These are phyloP conservation scores for Ophiostoma triangulosporum DNA, from an alignment of 2,329 filamentous ascomycete species.

Conservation along the genomic window DNA sequence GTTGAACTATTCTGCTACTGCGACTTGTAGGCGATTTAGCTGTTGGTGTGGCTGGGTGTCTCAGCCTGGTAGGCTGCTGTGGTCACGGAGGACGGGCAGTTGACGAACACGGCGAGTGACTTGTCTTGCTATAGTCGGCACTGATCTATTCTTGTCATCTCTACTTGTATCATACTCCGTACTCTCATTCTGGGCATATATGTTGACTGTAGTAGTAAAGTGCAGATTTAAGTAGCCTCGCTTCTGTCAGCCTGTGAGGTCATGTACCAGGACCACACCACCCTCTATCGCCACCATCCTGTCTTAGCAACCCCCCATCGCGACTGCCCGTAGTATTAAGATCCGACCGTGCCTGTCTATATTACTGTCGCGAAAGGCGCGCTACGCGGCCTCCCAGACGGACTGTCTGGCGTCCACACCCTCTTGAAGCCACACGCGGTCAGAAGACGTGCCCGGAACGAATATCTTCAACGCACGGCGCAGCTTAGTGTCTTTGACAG, in stretches of 20 bases:
- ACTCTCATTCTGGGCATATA: too few species aligned
- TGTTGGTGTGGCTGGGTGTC: not conserved
- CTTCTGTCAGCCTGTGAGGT: not conserved
- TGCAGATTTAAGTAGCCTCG: not conserved
- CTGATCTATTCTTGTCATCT: not conserved
- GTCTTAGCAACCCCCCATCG: conserved; percentile 1
- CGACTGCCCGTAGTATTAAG: not conserved
- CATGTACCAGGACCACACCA: not conserved
- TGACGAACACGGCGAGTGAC: not conserved
- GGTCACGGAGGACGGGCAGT: not conserved
- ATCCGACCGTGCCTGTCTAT: not conserved
- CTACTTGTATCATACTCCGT: not conserved
- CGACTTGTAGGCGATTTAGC: not conserved
- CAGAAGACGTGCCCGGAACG: conserved; percentile 2
- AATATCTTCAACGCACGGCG: not conserved
- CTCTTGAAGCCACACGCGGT: not conserved
- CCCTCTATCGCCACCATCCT: not conserved
- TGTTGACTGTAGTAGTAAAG: too few species aligned
- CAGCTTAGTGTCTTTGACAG: not conserved
- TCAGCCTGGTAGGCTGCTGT: not conserved
- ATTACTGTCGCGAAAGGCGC: too few species aligned
- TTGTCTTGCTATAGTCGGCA: too few species aligned
- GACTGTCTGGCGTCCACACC: conserved; percentile 7
- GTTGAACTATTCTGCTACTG: not conserved
- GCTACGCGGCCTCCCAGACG: not conserved